These are phyloP conservation scores for Cladosporium sp. DNA, from an alignment of 2,329 filamentous ascomycete genomes.

Conservation along the genomic window DNA sequence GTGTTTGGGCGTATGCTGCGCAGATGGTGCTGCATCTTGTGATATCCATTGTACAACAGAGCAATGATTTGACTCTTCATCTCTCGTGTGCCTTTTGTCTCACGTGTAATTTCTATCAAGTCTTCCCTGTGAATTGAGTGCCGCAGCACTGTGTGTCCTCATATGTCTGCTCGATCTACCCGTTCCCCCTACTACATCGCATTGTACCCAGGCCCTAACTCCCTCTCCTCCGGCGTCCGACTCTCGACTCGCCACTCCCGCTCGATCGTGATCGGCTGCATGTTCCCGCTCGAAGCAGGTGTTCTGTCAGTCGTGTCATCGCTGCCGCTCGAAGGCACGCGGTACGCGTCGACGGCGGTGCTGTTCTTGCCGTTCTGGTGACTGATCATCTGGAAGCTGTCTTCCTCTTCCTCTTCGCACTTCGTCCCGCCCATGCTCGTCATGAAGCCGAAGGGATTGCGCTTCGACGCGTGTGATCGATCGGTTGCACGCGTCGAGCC, in stretches of 20 bases:
- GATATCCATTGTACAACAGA: conserved; percentile 1
- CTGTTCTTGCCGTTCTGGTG: conserved; percentile 5
- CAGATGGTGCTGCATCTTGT: neutral
- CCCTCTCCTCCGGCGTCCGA: neutral
- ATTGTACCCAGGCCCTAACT: neutral
- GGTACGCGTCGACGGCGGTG: neutral
- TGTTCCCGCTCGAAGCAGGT: neutral
- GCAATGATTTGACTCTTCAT: neutral
- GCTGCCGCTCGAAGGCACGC: neutral
- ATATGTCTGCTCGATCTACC: too few relatives aligned
- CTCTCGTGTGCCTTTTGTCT: too few relatives aligned
- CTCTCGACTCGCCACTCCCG: conserved; percentile 1
- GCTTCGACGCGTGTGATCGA: conserved; percentile 1
- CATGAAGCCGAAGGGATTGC: conserved; percentile 2
- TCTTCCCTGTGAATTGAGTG: too few relatives aligned
- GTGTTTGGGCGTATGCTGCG: neutral
- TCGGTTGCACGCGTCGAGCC: neutral
- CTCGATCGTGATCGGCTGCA: conserved; percentile 1
- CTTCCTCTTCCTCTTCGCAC: conserved; percentile 13
- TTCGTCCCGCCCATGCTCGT: conserved; percentile 1
- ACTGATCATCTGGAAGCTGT: conserved; percentile 16
- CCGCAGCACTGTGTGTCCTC: too few relatives aligned
- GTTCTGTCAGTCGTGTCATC: neutral
- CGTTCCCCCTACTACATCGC: neutral
- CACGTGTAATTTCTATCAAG: too few relatives aligned